phyloP scores from a whole-genome alignment of 257 asterid species.

The Verbena officinalis region DNA sequence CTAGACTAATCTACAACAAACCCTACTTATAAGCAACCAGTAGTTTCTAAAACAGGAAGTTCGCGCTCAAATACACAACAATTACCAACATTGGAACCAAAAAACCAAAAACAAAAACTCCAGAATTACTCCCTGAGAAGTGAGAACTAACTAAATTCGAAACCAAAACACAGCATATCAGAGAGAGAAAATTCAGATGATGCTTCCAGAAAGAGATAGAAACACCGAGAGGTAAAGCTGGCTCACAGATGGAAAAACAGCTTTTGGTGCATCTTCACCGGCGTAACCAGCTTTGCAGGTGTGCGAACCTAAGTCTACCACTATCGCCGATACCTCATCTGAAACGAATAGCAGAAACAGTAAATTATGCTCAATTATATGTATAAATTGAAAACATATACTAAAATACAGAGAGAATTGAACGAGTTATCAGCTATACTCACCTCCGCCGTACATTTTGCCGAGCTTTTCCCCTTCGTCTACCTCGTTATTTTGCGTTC shows the following conservation, averaged over 20 bases:
- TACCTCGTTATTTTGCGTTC: background rate
- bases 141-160: slow-evolving; percentile 20
- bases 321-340: slow-evolving; percentile 98
- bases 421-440: background rate
- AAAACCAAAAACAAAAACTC: slow-evolving; percentile 7
- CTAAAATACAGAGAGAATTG: background rate
- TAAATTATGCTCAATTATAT: slow-evolving; percentile 17
- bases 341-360: slow-evolving; percentile 25
- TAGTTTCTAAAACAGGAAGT: background rate
- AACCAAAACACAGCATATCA: background rate
- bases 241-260: slow-evolving; percentile 95
- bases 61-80: slow-evolving; percentile 18
- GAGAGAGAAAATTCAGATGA: background rate
- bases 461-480: slow-evolving; percentile 8
- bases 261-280: slow-evolving; percentile 99
- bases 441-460: slow-evolving; percentile 47
- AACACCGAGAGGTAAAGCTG: background rate
- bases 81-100: slow-evolving; percentile 5
- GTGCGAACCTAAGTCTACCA: slow-evolving; percentile 91
- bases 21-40: slow-evolving; percentile 7
- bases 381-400: background rate
- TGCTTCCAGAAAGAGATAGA: background rate
- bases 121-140: slow-evolving; percentile 7
- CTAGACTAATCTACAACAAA: slow-evolving; percentile 22
- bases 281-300: slow-evolving; percentile 99